Evolutionary conservation across 805 yeast genomes (phyloP).

Genomic region (Candida pini): DNA sequence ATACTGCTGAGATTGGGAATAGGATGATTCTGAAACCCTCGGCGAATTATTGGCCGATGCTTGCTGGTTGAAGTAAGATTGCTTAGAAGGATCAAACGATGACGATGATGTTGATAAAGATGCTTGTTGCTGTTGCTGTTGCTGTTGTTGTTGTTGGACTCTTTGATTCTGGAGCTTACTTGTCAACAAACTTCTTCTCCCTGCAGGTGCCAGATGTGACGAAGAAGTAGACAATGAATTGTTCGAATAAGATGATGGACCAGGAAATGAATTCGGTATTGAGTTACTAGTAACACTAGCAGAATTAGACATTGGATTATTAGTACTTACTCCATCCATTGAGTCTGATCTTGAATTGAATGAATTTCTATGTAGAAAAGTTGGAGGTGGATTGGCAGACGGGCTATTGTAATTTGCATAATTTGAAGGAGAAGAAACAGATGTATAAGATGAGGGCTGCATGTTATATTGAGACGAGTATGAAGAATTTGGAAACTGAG

Average conservation of each 20-base stretch:
- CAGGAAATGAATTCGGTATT: conserved; percentile 10
- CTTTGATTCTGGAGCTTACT: conserved; percentile 23
- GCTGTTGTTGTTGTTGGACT: conserved; percentile 8
- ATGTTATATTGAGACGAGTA: conserved; percentile 6
- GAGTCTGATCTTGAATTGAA: conserved; percentile 24
- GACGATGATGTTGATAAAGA: conserved; percentile 4
- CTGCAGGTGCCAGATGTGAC: conserved; percentile 22
- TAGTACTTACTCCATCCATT: conserved; percentile 11
- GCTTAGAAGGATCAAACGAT: conserved; percentile 6
- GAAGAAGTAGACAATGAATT: conserved; percentile 10
- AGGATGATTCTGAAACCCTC: no score
- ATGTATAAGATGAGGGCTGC: conserved; percentile 20
- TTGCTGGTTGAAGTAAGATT: no score
- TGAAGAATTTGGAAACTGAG: conserved; percentile 5
- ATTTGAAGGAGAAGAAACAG: conserved; percentile 26
- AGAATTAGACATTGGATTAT: conserved; percentile 4
- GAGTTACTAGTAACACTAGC: no score
- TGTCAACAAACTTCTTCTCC: conserved; percentile 26
- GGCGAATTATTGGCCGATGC: conserved; percentile 4
- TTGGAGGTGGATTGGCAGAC: conserved; percentile 26
- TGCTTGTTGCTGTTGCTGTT: conserved; percentile 9
- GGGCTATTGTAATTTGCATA: conserved; percentile 28
- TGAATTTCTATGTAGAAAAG: conserved; percentile 21
- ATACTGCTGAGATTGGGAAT: conserved; percentile 9
- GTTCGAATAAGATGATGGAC: no score